Evolutionary conservation across 345 rosid species (phyloP), one percentile per base, ranked within the genome.

Genomic region (Aquilaria malaccensis): DNA sequence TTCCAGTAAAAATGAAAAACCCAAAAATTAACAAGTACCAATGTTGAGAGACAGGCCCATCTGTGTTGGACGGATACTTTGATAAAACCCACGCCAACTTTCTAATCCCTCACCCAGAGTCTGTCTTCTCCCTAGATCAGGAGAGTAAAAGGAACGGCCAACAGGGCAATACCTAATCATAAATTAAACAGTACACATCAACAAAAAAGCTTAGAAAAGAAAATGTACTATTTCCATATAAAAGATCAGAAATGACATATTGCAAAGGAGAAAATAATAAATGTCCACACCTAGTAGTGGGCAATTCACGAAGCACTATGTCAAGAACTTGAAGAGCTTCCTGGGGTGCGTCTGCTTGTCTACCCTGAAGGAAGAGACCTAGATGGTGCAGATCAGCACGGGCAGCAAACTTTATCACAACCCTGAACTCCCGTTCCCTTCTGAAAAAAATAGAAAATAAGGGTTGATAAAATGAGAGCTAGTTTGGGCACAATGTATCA

Each of bases 251-350:
- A 5, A 37, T 4, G 5, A 37, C 43, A 46, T 2, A 30, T 33
- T 61, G 45, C 55, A 45, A 66, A 65, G 41, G 45, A 66, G 55
- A 72, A 41, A 69, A 58, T 71, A 56, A 5, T 37, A 4, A 60
- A 3, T 55, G 58, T 51, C 52, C 52, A 5, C 82, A 85, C 91
- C 81, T 74, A 30, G 82, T 57, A 55, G 94, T 88, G 55, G 98
- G 98, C 68, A 88, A 79, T 80, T 91, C 98, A 13, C 96, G 96
- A 65, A 91, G 82, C 70, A 92, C 98, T 78, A 89, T 92, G 75
- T 92, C 98, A 55, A 92, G 98, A 75, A 92, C 96, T 74, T 92
- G 98, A 55, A 92, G 86, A n/a, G 92, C 98, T 77, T 86, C 98
- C 72, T 92, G 96, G 2, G 98, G 96, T 3, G 98, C 96, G 77